Percentiles rank a stretch among this genome's conserved stretches.
These are phyloP conservation scores for Aspergillus brasiliensis DNA, from an alignment of 2,329 filamentous ascomycete genomes.

Conservation along the genomic window DNA sequence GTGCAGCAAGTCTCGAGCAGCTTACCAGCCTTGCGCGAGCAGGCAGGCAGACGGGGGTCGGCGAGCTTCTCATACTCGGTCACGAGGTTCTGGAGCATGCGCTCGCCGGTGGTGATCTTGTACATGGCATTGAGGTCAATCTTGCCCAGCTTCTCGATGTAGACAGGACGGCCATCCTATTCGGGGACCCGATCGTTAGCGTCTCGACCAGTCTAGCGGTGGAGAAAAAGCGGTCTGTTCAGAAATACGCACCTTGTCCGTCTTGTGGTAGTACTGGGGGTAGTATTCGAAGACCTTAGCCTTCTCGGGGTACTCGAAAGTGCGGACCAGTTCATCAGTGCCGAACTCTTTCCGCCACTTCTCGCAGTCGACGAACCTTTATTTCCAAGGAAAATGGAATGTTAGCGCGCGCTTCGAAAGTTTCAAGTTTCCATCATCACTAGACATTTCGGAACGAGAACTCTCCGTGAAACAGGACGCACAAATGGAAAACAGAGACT, in stretches of 20 bases:
- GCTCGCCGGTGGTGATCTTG: slow-evolving; percentile 88
- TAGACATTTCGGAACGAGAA: neutral
- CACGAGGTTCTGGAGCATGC: slow-evolving; percentile 95
- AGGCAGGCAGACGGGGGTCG: slow-evolving; percentile 90
- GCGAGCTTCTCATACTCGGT: slow-evolving; percentile 96
- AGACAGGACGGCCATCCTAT: slow-evolving; percentile 92
- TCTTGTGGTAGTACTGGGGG: slow-evolving; percentile 97
- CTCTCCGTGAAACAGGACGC: neutral
- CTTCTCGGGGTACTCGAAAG: slow-evolving; percentile 87
- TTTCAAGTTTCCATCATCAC: neutral
- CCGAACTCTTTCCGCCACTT: slow-evolving; percentile 87
- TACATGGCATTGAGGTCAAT: slow-evolving; percentile 88
- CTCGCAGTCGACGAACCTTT: slow-evolving; percentile 87
- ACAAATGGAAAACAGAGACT: neutral
- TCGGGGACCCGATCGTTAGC: slow-evolving; percentile 8
- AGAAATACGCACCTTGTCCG: slow-evolving; percentile 50
- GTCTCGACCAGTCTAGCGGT: neutral
- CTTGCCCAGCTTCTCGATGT: slow-evolving; percentile 94
- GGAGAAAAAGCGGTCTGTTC: neutral
- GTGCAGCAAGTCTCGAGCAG: slow-evolving; percentile 98
- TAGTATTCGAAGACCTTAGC: slow-evolving; percentile 84
- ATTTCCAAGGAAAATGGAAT: neutral
- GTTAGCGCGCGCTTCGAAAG: slow-evolving; percentile 1
- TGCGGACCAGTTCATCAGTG: slow-evolving; percentile 77
- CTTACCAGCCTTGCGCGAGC: slow-evolving; percentile 85